A percentile compares a stretch with the other conserved stretches of the same genome.
Conservation (phyloP, 148 eudicot genomes). For the Vaccinium corymbosum region DNA sequence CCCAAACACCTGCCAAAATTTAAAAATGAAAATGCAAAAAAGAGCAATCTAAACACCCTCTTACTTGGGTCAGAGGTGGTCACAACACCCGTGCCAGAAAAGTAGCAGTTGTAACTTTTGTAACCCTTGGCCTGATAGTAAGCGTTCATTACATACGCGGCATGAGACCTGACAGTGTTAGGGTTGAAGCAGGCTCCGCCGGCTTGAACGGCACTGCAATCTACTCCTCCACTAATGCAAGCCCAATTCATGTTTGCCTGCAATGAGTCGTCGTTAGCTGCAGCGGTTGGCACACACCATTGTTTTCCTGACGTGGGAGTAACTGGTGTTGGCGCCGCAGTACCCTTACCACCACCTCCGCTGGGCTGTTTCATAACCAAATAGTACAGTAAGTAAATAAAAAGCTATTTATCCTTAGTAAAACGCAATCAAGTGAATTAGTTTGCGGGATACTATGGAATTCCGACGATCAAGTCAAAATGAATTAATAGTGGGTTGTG, state of each 20-base stretch:
- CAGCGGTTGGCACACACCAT: slow-evolving; percentile 39
- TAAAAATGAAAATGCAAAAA: too few relatives aligned
- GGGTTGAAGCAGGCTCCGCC: slow-evolving; percentile 45
- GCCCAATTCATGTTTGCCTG: slow-evolving; percentile 35
- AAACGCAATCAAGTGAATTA: not conserved
- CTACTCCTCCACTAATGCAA: slow-evolving; percentile 33
- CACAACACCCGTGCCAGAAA: slow-evolving; percentile 26
- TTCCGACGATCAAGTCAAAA: too few relatives aligned
- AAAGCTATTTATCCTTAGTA: not conserved
- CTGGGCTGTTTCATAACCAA: not conserved
- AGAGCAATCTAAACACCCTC: too few relatives aligned
- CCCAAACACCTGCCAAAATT: too few relatives aligned
- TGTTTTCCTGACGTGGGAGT: slow-evolving; percentile 17
- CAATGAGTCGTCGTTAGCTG: slow-evolving; percentile 23
- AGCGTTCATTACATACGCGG: slow-evolving; percentile 38
- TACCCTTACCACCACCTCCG: not conserved
- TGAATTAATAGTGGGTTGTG: too few relatives aligned
- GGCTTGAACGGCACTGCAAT: slow-evolving; percentile 36
- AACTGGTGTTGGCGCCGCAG: not conserved
- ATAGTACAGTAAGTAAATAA: not conserved
- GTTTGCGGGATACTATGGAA: not conserved
- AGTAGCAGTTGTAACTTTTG: slow-evolving; percentile 35
- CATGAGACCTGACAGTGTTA: slow-evolving; percentile 37
- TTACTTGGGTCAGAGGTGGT: slow-evolving; percentile 41
- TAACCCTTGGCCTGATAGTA: slow-evolving; percentile 41